Evolutionary conservation across 345 rosid genomes (phyloP).

Genomic region (Citrus unshiu): DNA sequence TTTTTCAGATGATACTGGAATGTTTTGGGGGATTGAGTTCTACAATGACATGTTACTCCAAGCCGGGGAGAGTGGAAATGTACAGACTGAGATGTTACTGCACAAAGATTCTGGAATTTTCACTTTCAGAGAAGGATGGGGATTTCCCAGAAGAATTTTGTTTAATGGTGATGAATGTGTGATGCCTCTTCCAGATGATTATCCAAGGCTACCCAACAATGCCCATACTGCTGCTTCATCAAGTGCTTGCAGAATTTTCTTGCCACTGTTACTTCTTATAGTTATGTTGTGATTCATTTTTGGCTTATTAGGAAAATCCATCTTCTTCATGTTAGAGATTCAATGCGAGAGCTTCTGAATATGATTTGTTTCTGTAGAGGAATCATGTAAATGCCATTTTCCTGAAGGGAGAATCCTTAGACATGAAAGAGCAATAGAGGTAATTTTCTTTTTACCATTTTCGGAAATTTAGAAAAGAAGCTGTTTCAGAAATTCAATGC

Average conservation of each 20-base stretch:
- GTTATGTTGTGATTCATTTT: background rate
- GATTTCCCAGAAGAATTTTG: constrained; percentile 67
- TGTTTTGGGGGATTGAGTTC: constrained; percentile 74
- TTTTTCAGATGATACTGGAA: constrained; percentile 68
- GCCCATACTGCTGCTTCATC: constrained; percentile 4
- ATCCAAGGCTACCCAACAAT: constrained; percentile 58
- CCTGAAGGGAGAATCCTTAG: no score
- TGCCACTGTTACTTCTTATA: constrained; percentile 13
- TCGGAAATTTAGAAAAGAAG: background rate
- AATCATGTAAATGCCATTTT: no score
- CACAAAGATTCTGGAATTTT: constrained; percentile 50
- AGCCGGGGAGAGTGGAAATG: constrained; percentile 59
- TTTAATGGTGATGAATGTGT: constrained; percentile 92
- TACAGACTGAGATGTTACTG: constrained; percentile 67
- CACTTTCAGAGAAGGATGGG: constrained; percentile 79
- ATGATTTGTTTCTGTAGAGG: no score
- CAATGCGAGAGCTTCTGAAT: no score
- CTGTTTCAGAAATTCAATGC: no score
- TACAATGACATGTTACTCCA: constrained; percentile 75
- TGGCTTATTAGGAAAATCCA: background rate
- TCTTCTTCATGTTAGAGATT: background rate
- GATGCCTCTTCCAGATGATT: constrained; percentile 78
- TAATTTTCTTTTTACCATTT: no score
- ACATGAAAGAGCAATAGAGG: no score
- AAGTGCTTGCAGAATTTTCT: constrained; percentile 6